These are phyloP conservation scores for Auricularia auricula-judae DNA, from an alignment of 768 basidiomycete genomes.

Conservation along the genomic window DNA sequence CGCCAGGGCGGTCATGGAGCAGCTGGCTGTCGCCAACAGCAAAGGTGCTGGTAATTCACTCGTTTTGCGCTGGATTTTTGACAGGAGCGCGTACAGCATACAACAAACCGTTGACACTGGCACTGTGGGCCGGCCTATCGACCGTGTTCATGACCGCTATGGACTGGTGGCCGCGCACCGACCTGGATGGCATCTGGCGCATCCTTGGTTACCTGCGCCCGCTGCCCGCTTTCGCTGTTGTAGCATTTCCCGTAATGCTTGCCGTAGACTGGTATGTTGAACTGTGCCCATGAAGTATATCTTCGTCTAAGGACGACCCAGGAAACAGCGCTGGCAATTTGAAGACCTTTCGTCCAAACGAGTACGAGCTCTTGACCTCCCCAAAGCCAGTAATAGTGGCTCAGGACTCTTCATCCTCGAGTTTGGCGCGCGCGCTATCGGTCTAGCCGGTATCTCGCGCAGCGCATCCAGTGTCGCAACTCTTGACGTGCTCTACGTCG, in stretches of 20 bases:
- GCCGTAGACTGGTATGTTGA: constrained; percentile 54
- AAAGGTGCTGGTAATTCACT: constrained; percentile 28
- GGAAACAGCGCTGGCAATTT: constrained; percentile 61
- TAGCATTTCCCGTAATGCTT: constrained; percentile 54
- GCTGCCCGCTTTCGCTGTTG: constrained; percentile 54
- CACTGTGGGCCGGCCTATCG: constrained; percentile 51
- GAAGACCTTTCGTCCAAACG: constrained; percentile 42
- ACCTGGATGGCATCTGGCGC: constrained; percentile 10
- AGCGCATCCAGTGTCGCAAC: constrained; percentile 41
- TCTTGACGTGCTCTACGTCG: constrained; percentile 67
- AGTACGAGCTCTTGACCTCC: constrained; percentile 46
- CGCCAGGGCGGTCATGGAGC: constrained; percentile 55
- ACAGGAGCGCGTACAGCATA: constrained; percentile 29
- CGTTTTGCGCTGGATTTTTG: neutral
- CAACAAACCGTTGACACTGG: constrained; percentile 45
- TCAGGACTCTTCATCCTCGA: constrained; percentile 68
- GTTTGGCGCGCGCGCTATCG: constrained; percentile 45
- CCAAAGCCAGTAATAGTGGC: constrained; percentile 37
- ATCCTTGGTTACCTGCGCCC: constrained; percentile 41
- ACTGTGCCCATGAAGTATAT: neutral
- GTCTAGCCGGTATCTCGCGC: constrained; percentile 46
- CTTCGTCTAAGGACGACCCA: constrained; percentile 16
- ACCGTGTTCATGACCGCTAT: constrained; percentile 46
- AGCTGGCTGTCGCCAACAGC: constrained; percentile 55
- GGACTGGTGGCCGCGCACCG: constrained; percentile 54